Percentiles rank a stretch among this genome's conserved stretches.
Conservation (phyloP, 805 yeast species). For the Komagataella pastoris region DNA sequence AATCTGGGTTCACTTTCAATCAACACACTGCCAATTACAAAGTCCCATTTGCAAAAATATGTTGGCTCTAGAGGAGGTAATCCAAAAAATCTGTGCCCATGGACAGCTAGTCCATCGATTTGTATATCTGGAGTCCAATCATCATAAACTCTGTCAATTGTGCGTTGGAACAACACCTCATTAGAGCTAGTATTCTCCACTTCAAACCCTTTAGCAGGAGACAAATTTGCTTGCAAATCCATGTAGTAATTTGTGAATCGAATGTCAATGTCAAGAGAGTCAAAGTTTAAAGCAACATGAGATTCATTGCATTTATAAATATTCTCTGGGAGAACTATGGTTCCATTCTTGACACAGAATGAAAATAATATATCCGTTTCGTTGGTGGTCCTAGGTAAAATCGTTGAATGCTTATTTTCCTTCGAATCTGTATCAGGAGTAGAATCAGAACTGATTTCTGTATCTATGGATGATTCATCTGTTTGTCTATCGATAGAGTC, state of each 20-base stretch:
- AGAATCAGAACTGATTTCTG: neutral
- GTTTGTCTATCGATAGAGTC: neutral
- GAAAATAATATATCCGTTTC: slow-evolving; percentile 70
- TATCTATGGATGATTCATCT: neutral
- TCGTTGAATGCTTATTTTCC: slow-evolving; percentile 11
- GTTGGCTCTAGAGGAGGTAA: slow-evolving; percentile 83
- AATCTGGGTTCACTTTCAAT: slow-evolving; percentile 37
- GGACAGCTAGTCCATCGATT: slow-evolving; percentile 50
- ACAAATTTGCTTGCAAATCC: slow-evolving; percentile 72
- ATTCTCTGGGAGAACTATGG: slow-evolving; percentile 59
- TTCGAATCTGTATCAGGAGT: neutral
- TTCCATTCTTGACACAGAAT: slow-evolving; percentile 58
- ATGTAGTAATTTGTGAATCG: slow-evolving; percentile 84
- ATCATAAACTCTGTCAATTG: slow-evolving; percentile 12
- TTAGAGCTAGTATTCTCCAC: slow-evolving; percentile 12
- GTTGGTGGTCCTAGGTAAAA: slow-evolving; percentile 34
- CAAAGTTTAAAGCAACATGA: slow-evolving; percentile 49
- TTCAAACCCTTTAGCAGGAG: slow-evolving; percentile 34
- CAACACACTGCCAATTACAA: slow-evolving; percentile 45
- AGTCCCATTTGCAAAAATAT: slow-evolving; percentile 83
- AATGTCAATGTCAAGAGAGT: slow-evolving; percentile 61
- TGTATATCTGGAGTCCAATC: slow-evolving; percentile 10
- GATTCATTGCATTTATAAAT: slow-evolving; percentile 48
- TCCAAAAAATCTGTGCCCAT: slow-evolving; percentile 91
- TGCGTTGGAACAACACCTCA: slow-evolving; percentile 6